phyloP scores from a whole-genome alignment of 2,329 filamentous ascomycete genomes.

The Neophaeococcomyces mojaviensis region DNA sequence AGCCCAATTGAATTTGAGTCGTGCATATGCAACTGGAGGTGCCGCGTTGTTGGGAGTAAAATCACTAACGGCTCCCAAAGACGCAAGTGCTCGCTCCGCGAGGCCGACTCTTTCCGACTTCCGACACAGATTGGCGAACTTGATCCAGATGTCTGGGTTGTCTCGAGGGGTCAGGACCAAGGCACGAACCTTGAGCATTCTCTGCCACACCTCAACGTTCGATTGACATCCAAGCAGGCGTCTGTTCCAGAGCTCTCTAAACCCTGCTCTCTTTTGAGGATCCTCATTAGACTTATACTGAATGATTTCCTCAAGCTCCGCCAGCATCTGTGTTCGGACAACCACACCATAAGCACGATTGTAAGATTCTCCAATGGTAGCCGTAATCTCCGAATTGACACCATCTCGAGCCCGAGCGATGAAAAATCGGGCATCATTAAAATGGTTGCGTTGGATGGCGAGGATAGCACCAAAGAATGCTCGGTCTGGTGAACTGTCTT shows the following conservation, averaged over 20 bases:
- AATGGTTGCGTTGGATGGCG: constrained; percentile 90
- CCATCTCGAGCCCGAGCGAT: constrained; percentile 89
- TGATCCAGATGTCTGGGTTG: constrained; percentile 99
- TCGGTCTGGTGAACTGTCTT: constrained; percentile 81
- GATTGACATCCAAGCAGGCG: constrained; percentile 90
- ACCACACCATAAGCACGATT: constrained; percentile 97
- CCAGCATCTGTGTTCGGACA: constrained; percentile 96
- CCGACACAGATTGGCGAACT: constrained; percentile 94
- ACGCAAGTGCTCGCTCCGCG: constrained; percentile 88
- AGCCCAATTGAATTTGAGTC: constrained; percentile 95
- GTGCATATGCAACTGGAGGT: constrained; percentile 88
- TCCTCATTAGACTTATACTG: constrained; percentile 89
- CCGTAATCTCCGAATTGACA: constrained; percentile 89
- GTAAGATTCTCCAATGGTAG: constrained; percentile 95
- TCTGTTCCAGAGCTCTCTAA: constrained; percentile 93
- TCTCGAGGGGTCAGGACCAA: constrained; percentile 86
- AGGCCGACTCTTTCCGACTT: constrained; percentile 92
- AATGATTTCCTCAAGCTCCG: constrained; percentile 96
- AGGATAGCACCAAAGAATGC: constrained; percentile 98
- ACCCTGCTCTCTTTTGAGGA: constrained; percentile 76
- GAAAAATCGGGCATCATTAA: constrained; percentile 78
- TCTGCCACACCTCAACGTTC: constrained; percentile 96
- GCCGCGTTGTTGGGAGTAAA: constrained; percentile 29
- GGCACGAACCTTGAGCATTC: constrained; percentile 90
- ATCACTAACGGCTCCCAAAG: constrained; percentile 61